A percentile compares a stretch with the other conserved stretches of the same genome.
These are phyloP conservation scores for Saccharomycopsis sp. DNA, from an alignment of 805 yeast genomes.

Conservation along the genomic window DNA sequence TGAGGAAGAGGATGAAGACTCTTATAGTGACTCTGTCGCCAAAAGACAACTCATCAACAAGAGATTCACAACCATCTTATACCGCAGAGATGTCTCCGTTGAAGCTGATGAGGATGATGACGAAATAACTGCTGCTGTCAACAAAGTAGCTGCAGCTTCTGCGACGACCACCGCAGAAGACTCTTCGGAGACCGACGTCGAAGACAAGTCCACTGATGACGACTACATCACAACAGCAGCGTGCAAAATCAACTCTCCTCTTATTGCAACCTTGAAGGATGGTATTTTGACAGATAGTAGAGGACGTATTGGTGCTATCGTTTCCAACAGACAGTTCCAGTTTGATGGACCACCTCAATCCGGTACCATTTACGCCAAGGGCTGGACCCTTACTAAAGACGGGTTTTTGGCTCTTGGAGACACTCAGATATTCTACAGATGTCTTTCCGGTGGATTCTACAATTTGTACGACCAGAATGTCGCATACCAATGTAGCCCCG, in stretches of 20 bases:
- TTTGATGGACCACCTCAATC: constrained; percentile 76
- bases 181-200: background rate
- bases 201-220: background rate
- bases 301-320: constrained; percentile 65
- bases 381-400: constrained; percentile 50
- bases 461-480: constrained; percentile 54
- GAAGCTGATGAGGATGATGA: constrained; percentile 30
- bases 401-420: constrained; percentile 55
- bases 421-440: constrained; percentile 52
- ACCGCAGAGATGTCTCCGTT: constrained; percentile 27
- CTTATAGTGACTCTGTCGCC: background rate
- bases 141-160: background rate
- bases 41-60: background rate
- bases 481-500: constrained; percentile 50
- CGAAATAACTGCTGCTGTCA: background rate
- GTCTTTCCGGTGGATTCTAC: constrained; percentile 61
- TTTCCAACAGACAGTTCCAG: constrained; percentile 69
- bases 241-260: constrained; percentile 38
- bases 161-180: background rate
- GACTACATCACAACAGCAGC: constrained; percentile 24
- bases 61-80: background rate
- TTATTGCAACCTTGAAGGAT: constrained; percentile 44
- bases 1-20: background rate
- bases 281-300: constrained; percentile 46
- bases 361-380: constrained; percentile 55